phyloP scores from a whole-genome alignment of 2,329 filamentous ascomycete species.

The Ophiostoma sp. region DNA sequence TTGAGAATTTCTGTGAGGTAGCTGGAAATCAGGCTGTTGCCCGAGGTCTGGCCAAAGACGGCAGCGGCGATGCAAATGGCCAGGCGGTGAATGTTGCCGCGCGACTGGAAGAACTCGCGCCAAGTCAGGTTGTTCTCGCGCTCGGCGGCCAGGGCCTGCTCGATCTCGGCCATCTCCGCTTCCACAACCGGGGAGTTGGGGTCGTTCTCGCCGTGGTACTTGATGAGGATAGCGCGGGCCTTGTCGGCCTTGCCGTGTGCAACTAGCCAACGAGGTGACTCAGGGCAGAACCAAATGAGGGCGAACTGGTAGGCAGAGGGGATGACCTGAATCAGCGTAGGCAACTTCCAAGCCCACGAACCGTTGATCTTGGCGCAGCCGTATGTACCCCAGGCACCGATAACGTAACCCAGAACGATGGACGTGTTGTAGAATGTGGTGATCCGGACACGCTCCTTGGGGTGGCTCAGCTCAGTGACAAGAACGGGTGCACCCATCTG shows the following conservation, averaged over 20 bases:
- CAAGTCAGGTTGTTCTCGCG: slow-evolving; percentile 2
- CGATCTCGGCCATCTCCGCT: slow-evolving; percentile 7
- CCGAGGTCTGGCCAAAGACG: slow-evolving; percentile 11
- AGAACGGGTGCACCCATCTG: slow-evolving; percentile 46
- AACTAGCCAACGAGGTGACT: background rate
- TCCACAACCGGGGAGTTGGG: background rate
- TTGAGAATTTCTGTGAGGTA: slow-evolving; percentile 13
- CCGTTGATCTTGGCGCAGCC: slow-evolving; percentile 9
- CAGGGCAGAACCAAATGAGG: slow-evolving; percentile 2
- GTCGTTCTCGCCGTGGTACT: slow-evolving; percentile 13
- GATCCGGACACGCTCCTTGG: slow-evolving; percentile 38
- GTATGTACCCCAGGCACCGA: slow-evolving; percentile 1
- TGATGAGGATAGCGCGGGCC: background rate
- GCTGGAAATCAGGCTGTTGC: background rate
- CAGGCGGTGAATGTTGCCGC: background rate
- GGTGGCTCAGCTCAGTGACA: slow-evolving; percentile 43
- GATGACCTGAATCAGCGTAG: slow-evolving; percentile 4
- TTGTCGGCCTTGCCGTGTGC: background rate
- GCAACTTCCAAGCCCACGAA: slow-evolving; percentile 3
- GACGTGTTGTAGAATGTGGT: slow-evolving; percentile 31
- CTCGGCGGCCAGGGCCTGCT: background rate
- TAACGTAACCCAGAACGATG: background rate
- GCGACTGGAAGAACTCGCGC: background rate
- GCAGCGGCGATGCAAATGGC: slow-evolving; percentile 1
- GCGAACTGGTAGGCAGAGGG: background rate